Base-by-base conservation (phyloP, 371 early-diverging fungal species). In the Phascolomyces articulosus region DNA sequence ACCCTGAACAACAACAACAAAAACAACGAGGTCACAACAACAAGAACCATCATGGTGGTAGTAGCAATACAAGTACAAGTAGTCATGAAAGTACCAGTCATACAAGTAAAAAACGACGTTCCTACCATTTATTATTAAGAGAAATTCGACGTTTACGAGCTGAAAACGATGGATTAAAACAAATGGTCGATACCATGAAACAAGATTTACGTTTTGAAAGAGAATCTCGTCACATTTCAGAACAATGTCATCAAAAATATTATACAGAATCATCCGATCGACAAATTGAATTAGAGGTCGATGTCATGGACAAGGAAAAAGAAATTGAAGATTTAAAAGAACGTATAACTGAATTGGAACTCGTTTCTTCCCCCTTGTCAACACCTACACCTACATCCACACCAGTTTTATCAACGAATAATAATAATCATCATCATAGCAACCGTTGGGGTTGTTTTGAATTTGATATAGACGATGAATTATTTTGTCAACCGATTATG, bases 121-220 rank as follows among this genome's bases (percentile, higher is more conserved):
- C 73, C 9, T 63, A 68, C 23, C 70, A 71, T 44, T 38, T 69
- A 11, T 34, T 83, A 6, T 26, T 74, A 15, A 74, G 80, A 40
- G 78, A 83, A 66, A 73, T 83, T 16, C 72, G 75, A 38, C 73
- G 78, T 8, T 61, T 83, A 28, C 73, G 77, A 9, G 66, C 71
- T 15, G 83, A 83, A 60, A 83, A 83, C 54, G 62, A 59, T 2
- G 59, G 62, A 15, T 63, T 83, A 11, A 62, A 61, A 28, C 63
- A 61, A 9, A 78, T 70, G 34, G 75, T 83, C 10, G 62, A 73
- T 40, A 60, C 80, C 0, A 62, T 80, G 15, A 73, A 73, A 40
- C 68, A 74, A 26, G 83, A 83, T 34, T 54, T 83, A 2, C 71
- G 73, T 16, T 65, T 72, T 40, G 73, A 73, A 40, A 60, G 70